Percentiles rank a stretch among this genome's conserved stretches.
These are phyloP conservation scores for Leishmania guyanensis DNA, from an alignment of 208 protist species.

Conservation along the genomic window DNA sequence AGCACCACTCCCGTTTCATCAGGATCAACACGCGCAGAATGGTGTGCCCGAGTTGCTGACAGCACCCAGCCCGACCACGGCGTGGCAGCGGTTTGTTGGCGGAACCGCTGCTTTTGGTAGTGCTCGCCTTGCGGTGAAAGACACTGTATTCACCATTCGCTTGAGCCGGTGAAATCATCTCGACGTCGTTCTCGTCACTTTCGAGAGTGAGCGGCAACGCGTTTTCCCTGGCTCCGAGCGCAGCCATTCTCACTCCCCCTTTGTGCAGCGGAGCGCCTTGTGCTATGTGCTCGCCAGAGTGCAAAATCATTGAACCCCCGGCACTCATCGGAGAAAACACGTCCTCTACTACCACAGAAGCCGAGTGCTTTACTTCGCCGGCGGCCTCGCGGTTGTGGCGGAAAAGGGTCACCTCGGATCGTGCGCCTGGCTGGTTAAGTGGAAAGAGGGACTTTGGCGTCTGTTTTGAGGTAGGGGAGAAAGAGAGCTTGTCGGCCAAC, in stretches of 20 bases:
- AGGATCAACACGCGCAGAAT: constrained; percentile 50
- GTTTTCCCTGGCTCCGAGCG: not conserved
- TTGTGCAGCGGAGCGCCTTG: not conserved
- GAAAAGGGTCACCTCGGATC: not conserved
- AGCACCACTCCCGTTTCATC: constrained; percentile 49
- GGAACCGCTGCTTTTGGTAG: not conserved
- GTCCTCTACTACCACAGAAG: not conserved
- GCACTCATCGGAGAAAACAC: not conserved
- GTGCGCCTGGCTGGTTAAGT: not conserved
- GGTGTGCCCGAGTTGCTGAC: constrained; percentile 51
- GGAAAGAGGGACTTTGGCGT: not conserved
- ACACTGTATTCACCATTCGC: not conserved
- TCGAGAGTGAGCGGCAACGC: too few species aligned
- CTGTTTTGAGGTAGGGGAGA: not conserved
- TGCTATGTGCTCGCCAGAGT: not conserved
- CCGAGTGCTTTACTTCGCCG: not conserved
- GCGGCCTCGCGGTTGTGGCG: not conserved
- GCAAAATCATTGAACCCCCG: too few species aligned
- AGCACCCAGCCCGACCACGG: constrained; percentile 23
- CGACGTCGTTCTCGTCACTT: not conserved
- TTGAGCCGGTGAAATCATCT: not conserved
- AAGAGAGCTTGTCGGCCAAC: not conserved
- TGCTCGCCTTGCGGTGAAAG: not conserved
- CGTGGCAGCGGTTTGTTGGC: not conserved
- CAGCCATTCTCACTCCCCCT: not conserved